Evolutionary conservation across 352 stramenopile genomes (phyloP).

Genomic region (Pythium aquatile): DNA sequence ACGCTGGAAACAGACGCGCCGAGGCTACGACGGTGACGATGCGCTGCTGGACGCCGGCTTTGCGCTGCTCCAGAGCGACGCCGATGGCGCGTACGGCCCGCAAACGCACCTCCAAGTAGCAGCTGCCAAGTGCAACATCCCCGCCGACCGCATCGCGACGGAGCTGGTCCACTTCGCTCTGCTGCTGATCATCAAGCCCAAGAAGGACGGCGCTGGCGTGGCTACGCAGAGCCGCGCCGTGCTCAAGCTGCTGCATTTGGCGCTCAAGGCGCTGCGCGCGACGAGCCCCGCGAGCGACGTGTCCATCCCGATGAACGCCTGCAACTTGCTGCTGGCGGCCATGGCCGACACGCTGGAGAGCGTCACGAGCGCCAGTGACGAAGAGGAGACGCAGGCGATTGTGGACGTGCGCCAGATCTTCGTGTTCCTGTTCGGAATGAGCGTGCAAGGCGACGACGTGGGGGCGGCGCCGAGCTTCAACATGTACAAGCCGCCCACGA

Average conservation of each 20-base stretch:
- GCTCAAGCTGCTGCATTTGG: conserved; percentile 54
- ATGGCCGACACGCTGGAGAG: conserved; percentile 61
- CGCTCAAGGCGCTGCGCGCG: conserved; percentile 41
- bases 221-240: conserved; percentile 37
- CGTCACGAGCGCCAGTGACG: conserved; percentile 11
- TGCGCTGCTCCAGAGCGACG: conserved; percentile 25
- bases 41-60: conserved; percentile 40
- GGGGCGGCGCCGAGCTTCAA: conserved; percentile 47
- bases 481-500: conserved; percentile 78
- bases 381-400: conserved; percentile 25
- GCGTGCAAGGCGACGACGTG: conserved; percentile 5
- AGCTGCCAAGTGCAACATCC: conserved; percentile 53
- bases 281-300: conserved; percentile 23
- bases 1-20: conserved; percentile 61
- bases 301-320: conserved; percentile 58
- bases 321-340: conserved; percentile 68
- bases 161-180: conserved; percentile 71
- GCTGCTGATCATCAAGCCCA: conserved; percentile 59
- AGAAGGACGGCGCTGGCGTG: conserved; percentile 30
- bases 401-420: conserved; percentile 63
- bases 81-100: conserved; percentile 15
- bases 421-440: conserved; percentile 63
- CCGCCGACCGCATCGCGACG: conserved; percentile 52
- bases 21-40: conserved; percentile 49
- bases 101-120: conserved; percentile 30